Conservation (phyloP, 768 basidiomycete genomes). For the Daedaleopsis nitida region DNA sequence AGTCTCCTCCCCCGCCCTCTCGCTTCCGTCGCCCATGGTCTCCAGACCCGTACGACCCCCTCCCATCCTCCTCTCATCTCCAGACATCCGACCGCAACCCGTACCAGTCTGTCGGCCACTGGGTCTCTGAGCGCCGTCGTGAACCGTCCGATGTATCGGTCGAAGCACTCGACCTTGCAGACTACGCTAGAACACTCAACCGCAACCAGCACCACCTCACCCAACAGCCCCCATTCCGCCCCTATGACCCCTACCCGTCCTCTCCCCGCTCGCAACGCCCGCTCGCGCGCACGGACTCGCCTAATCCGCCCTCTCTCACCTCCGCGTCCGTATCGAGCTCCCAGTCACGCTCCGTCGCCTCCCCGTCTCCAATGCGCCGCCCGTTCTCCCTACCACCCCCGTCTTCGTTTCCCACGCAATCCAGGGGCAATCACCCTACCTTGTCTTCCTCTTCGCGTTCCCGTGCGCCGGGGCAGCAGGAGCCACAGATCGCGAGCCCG, state of each 20-base stretch:
- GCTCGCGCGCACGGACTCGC: conserved; percentile 24
- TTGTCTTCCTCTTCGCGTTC: conserved; percentile 7
- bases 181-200: conserved; percentile 58
- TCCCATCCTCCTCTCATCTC: conserved; percentile 31
- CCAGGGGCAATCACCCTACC: conserved; percentile 22
- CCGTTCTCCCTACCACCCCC: conserved; percentile 54
- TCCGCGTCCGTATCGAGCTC: conserved; percentile 41
- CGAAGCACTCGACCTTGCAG: conserved; percentile 73
- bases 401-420: conserved; percentile 26
- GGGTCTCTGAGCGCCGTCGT: conserved; percentile 26
- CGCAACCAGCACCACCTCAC: conserved; percentile 33
- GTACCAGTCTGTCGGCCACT: conserved; percentile 20
- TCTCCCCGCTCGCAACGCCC: conserved; percentile 24
- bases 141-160: conserved; percentile 67
- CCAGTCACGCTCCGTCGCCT: conserved; percentile 15
- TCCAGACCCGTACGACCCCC: conserved; percentile 54
- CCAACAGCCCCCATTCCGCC: conserved; percentile 23
- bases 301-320: conserved; percentile 41
- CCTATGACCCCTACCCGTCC: conserved; percentile 36
- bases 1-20: conserved; percentile 52
- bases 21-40: conserved; percentile 69
- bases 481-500: conserved; percentile 15
- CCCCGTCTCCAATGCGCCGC: conserved; percentile 35
- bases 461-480: neutral
- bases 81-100: conserved; percentile 21